Conservation (phyloP, 495 filamentous ascomycete genomes). For the Staphylotrichum longicolle region DNA sequence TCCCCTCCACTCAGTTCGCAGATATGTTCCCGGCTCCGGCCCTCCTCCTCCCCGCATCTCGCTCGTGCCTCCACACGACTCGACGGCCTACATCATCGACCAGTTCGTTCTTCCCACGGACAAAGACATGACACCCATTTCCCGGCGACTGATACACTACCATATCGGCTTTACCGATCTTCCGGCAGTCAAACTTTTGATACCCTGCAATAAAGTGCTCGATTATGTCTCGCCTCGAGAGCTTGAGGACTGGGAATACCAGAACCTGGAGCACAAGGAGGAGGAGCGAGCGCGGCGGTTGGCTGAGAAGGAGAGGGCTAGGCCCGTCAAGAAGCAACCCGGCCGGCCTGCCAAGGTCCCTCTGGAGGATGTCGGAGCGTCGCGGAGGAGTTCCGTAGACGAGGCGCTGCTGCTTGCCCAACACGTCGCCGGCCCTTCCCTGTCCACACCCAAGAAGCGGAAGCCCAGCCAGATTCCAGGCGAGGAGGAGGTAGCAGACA, state of each 20-base stretch:
- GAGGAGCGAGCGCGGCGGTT: slow-evolving; percentile 24
- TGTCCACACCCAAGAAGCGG: slow-evolving; percentile 37
- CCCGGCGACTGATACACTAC: slow-evolving; percentile 42
- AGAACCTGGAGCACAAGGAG: slow-evolving; percentile 31
- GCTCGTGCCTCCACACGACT: slow-evolving; percentile 38
- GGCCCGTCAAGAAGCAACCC: slow-evolving; percentile 4
- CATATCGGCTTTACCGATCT: slow-evolving; percentile 45
- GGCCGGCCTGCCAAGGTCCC: slow-evolving; percentile 20
- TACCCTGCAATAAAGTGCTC: slow-evolving; percentile 40
- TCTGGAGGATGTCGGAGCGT: background rate
- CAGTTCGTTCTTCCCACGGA: slow-evolving; percentile 39
- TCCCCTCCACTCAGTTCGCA: slow-evolving; percentile 32
- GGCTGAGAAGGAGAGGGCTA: slow-evolving; percentile 15
- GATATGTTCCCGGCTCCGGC: slow-evolving; percentile 42
- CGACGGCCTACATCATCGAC: slow-evolving; percentile 48
- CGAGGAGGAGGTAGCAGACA: slow-evolving; percentile 16
- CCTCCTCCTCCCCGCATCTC: slow-evolving; percentile 38
- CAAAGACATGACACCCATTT: slow-evolving; percentile 21
- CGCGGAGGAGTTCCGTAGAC: slow-evolving; percentile 10
- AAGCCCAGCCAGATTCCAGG: slow-evolving; percentile 16
- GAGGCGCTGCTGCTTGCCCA: slow-evolving; percentile 23
- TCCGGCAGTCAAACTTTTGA: slow-evolving; percentile 37
- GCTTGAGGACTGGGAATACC: slow-evolving; percentile 47
- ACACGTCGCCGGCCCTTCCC: slow-evolving; percentile 31
- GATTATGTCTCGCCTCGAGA: slow-evolving; percentile 48